Percentiles rank a stretch among this genome's conserved stretches.
Evolutionary conservation across 257 asterid genomes (phyloP).

Genomic region (Fraxinus americana): DNA sequence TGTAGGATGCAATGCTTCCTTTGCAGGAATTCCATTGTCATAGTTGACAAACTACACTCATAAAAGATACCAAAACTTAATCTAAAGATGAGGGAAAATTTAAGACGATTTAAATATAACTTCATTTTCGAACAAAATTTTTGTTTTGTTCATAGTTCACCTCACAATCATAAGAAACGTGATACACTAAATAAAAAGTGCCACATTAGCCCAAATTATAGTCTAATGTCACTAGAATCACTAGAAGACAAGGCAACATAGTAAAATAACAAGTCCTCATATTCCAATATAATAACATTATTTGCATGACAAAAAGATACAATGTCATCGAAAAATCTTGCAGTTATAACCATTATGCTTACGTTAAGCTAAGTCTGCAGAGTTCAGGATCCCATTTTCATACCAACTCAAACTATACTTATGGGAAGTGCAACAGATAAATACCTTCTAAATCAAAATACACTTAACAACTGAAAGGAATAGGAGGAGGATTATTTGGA

Average conservation of each 20-base stretch:
- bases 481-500: constrained; percentile 59
- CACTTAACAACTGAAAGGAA: constrained; percentile 71
- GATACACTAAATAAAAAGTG: neutral
- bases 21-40: constrained; percentile 45
- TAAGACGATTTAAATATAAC: constrained; percentile 6
- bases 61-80: constrained; percentile 67
- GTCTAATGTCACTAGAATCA: neutral
- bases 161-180: neutral
- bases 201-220: neutral
- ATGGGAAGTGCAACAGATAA: neutral
- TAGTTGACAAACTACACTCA: constrained; percentile 24
- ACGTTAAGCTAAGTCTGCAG: neutral
- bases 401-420: neutral
- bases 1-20: constrained; percentile 45
- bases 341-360: neutral
- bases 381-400: too few species aligned
- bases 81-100: constrained; percentile 37
- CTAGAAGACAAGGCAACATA: neutral
- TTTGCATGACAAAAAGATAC: neutral
- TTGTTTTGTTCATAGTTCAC: neutral
- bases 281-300: constrained; percentile 13
- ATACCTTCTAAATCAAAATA: neutral
- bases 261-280: neutral
- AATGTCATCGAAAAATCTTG: constrained; percentile 13
- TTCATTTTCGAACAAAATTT: too few species aligned